phyloP scores from a whole-genome alignment of 1,139 yeast genomes.

The Magnusiomyces suaveolens region DNA sequence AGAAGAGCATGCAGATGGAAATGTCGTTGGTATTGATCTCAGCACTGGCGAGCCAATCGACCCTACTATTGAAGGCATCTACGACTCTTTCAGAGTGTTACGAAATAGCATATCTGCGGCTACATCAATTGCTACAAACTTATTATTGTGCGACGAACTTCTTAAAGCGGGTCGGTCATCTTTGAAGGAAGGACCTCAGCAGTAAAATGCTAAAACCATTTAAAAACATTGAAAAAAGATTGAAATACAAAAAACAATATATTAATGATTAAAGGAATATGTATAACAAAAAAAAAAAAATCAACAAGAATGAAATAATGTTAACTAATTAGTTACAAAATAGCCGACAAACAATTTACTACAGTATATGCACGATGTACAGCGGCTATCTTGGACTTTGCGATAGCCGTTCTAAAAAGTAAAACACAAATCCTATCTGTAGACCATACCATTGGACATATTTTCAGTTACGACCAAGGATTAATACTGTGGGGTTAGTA shows the following conservation, averaged over 20 bases:
- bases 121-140: conserved; percentile 86
- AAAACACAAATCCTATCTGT: not conserved
- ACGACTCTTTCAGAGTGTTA: conserved; percentile 91
- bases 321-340: no score
- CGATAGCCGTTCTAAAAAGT: not conserved
- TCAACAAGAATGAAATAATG: no score
- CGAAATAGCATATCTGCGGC: conserved; percentile 91
- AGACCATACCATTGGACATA: not conserved
- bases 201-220: no score
- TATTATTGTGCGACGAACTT: conserved; percentile 88
- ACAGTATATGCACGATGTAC: no score
- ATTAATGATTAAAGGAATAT: no score
- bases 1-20: conserved; percentile 77
- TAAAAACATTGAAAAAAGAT: no score
- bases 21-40: conserved; percentile 83
- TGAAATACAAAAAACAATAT: not conserved
- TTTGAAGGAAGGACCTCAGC: conserved; percentile 45
- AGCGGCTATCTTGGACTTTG: not conserved
- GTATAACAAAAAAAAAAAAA: no score
- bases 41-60: conserved; percentile 93
- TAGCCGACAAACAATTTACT: no score
- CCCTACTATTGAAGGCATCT: conserved; percentile 86
- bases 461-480: no score
- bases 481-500: no score
- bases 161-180: conserved; percentile 93